A percentile compares a stretch with the other conserved stretches of the same genome.
phyloP scores from a whole-genome alignment of 331 rosid species.

The Quercus lobata region DNA sequence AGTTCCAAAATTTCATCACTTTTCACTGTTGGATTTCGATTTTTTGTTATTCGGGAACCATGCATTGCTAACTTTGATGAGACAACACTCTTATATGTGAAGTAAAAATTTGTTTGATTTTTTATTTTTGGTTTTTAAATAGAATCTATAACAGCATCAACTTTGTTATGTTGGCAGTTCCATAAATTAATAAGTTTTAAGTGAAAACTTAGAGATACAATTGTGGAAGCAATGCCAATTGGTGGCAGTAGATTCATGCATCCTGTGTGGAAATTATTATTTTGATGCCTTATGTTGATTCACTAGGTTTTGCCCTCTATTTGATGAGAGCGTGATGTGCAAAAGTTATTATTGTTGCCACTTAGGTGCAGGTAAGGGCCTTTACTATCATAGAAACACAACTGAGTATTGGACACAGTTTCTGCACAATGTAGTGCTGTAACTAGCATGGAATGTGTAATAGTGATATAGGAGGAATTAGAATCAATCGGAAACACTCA shows the following conservation, averaged over 20 bases:
- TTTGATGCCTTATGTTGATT: background rate
- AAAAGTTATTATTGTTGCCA: no score
- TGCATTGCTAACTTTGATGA: background rate
- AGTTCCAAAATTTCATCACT: background rate
- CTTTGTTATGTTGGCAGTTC: background rate
- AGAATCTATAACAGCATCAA: background rate
- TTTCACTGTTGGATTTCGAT: background rate
- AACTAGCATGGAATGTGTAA: background rate
- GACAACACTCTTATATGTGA: background rate
- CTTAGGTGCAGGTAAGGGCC: no score
- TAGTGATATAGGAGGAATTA: background rate
- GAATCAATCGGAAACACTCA: background rate
- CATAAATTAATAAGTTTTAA: no score
- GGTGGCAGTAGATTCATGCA: no score
- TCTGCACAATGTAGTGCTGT: background rate
- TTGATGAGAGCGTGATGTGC: no score
- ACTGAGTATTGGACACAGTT: no score
- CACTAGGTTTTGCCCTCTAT: no score
- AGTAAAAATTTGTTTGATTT: background rate
- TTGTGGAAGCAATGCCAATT: no score
- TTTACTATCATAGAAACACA: no score
- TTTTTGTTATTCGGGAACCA: background rate
- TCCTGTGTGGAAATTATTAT: background rate
- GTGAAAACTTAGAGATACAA: no score
- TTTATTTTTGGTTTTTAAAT: background rate